Conservation (phyloP, 331 rosid species). For the Malus hybrid region DNA sequence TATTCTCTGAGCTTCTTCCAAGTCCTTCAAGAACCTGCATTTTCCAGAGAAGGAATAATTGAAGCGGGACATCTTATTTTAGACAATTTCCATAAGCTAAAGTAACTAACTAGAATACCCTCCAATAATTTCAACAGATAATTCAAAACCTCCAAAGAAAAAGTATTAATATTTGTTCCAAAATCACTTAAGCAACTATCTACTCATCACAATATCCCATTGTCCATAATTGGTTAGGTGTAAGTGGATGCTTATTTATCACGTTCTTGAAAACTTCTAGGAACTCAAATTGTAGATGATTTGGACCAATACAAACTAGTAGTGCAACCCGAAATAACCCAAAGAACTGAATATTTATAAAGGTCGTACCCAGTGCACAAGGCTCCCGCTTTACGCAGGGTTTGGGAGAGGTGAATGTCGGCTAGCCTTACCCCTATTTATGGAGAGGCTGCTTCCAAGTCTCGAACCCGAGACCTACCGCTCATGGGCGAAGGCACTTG, state of each 20-base stretch:
- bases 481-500: no score
- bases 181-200: neutral
- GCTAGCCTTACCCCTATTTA: no score
- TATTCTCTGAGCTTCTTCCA: slow-evolving; percentile 91
- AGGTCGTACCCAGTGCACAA: no score
- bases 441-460: no score
- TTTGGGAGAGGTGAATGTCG: no score
- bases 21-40: slow-evolving; percentile 81
- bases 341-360: neutral
- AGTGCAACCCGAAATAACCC: neutral
- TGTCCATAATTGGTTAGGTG: neutral
- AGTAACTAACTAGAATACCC: neutral
- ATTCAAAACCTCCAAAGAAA: neutral
- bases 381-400: no score
- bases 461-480: no score
- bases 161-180: neutral
- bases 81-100: neutral
- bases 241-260: neutral
- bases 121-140: neutral
- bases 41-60: slow-evolving; percentile 8
- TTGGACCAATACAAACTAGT: neutral
- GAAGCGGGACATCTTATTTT: neutral
- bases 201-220: neutral
- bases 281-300: neutral
- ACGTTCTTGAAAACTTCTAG: neutral